A percentile compares a stretch with the other conserved stretches of the same genome.
Evolutionary conservation across 2,329 filamentous ascomycete species (phyloP).

Genomic region (Decorospora gaudefroyi): DNA sequence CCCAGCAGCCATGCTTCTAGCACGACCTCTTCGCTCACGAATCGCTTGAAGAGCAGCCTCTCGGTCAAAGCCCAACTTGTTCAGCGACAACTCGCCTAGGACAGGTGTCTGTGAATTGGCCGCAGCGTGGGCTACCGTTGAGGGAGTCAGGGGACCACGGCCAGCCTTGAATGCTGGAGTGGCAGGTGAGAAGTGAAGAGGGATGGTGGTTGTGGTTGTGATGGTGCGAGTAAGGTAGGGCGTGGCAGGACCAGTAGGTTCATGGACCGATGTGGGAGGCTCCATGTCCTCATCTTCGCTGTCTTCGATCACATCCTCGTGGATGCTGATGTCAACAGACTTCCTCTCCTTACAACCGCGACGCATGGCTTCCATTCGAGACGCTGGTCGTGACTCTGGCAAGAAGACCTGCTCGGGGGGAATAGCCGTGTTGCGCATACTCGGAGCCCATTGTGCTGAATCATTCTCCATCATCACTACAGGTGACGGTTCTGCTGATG

Average conservation of each 20-base stretch:
- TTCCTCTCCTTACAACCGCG: conserved; percentile 21
- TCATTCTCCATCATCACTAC: conserved; percentile 25
- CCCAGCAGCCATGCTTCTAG: conserved; percentile 68
- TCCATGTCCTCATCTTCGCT: conserved; percentile 37
- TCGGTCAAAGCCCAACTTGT: conserved; percentile 54
- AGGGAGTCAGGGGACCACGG: conserved; percentile 37
- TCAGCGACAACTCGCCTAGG: conserved; percentile 41
- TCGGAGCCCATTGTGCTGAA: conserved; percentile 33
- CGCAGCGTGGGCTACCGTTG: conserved; percentile 45
- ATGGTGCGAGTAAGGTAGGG: conserved; percentile 49
- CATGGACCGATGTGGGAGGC: conserved; percentile 26
- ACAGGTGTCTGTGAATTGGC: conserved; percentile 36
- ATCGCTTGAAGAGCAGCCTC: conserved; percentile 78
- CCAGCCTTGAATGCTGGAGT: conserved; percentile 40
- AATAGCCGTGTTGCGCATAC: conserved; percentile 26
- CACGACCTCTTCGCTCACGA: conserved; percentile 70
- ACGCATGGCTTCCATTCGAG: conserved; percentile 17
- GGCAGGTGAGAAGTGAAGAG: conserved; percentile 52
- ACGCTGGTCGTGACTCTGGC: conserved; percentile 11
- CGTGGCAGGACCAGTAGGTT: conserved; percentile 35
- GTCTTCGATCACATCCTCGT: conserved; percentile 42
- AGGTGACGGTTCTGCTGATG: conserved; percentile 23
- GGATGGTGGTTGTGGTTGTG: conserved; percentile 56
- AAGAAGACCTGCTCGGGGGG: conserved; percentile 17
- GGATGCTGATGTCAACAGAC: conserved; percentile 30